phyloP scores from a whole-genome alignment of 1,284 basidiomycete genomes.

The Cutaneotrichosporon cutaneum region DNA sequence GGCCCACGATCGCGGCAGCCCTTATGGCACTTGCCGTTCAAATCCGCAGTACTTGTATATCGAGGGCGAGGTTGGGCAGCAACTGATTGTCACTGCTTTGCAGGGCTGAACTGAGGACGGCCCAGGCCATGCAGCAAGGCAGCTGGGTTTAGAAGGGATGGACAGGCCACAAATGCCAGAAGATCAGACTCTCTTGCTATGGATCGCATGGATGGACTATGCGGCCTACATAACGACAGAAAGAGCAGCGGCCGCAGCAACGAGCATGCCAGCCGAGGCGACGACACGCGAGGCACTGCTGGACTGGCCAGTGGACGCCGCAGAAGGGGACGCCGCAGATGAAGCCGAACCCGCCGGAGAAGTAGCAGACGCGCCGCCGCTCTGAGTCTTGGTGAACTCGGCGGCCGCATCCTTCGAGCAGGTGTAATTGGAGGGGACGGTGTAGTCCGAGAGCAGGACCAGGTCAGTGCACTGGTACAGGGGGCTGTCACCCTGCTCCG shows the following conservation, averaged over 20 bases:
- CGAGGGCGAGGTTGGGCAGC: too few species aligned
- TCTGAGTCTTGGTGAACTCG: slow-evolving; percentile 13
- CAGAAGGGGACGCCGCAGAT: not conserved
- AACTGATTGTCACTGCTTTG: too few species aligned
- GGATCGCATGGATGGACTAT: not conserved
- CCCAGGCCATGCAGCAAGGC: too few species aligned
- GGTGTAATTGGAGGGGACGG: slow-evolving; percentile 54
- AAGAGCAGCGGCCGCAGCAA: not conserved
- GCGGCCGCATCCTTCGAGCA: slow-evolving; percentile 46
- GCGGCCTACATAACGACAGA: not conserved
- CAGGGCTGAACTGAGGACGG: too few species aligned
- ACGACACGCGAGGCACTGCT: not conserved
- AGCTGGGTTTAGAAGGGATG: too few species aligned
- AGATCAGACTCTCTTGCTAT: too few species aligned
- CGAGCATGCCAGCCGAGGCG: not conserved
- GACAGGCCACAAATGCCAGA: too few species aligned
- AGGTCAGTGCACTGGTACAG: slow-evolving; percentile 76
- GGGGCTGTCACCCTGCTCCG: slow-evolving; percentile 63
- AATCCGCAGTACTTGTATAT: too few species aligned
- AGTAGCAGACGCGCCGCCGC: slow-evolving; percentile 15
- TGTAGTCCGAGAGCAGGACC: slow-evolving; percentile 60
- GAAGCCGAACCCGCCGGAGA: not conserved
- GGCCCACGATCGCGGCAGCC: too few species aligned
- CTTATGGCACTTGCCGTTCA: too few species aligned
- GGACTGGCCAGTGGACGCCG: not conserved